Base-by-base conservation (phyloP, 139 green algal genomes). In the Trebouxia sp. region DNA sequence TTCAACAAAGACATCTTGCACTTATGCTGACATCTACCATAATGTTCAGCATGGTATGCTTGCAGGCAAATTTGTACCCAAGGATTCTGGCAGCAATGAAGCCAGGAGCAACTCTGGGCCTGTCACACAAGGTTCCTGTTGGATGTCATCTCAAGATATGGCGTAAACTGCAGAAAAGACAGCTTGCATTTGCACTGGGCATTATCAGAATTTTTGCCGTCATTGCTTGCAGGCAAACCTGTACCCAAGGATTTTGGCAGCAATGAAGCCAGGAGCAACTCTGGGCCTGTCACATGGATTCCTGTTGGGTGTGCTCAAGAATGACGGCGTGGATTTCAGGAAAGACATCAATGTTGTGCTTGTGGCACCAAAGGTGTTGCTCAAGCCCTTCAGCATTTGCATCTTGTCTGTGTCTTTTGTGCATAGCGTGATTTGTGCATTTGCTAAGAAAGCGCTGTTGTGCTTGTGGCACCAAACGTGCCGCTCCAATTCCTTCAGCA, bases 121-220 rank as follows among this genome's bases (percentile, higher is more conserved):
- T 99, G 51, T 98, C 94, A 76, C 97, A 99, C 90, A n/a, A 97
- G 97, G 53, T 99, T 99, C 93, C 91, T 99, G 83, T 89, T 99
- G 72, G 96, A 95, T 42, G 96, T 43, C 93, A 97, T 42, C 96
- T 98, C 90, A 90, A 91, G 55, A 96, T n/a, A n/a, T n/a, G n/a
- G n/a, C n/a, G n/a, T n/a, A n/a, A n/a, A n/a, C n/a, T n/a, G n/a
- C n/a, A n/a, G n/a, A n/a, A n/a, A n/a, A n/a, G 6, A 58, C n/a
- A 55, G 11, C 50, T 48, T 67, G 48, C 76, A 10, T 51, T 22
- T 14, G 22, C 6, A 37, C 20, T 72, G 58, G 39, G 20, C 50
- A 62, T 72, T 28, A 43, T 30, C n/a, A n/a, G n/a, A n/a, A n/a
- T n/a, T n/a, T n/a, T n/a, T n/a, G 17, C 14, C 66, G 20, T 62